These are phyloP conservation scores for Microcera coccophila DNA, from an alignment of 2,329 filamentous ascomycete species.

Conservation along the genomic window DNA sequence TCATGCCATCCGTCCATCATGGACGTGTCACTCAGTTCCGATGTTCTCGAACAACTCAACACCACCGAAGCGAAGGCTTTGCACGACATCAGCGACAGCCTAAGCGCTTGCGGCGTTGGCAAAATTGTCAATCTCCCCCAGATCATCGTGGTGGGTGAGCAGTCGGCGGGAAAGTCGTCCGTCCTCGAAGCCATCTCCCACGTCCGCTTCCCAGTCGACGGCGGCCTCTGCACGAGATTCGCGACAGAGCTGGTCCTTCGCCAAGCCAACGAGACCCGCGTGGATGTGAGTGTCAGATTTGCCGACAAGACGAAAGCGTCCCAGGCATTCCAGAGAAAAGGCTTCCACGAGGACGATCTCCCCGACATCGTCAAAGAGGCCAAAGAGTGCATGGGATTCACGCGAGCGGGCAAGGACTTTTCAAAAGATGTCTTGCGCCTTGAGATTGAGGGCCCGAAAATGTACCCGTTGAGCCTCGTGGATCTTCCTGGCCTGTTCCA, in stretches of 20 bases:
- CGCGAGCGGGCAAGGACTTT: slow-evolving; percentile 31
- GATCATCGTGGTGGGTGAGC: slow-evolving; percentile 57
- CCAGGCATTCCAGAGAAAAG: slow-evolving; percentile 29
- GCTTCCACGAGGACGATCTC: slow-evolving; percentile 40
- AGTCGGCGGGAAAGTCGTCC: slow-evolving; percentile 61
- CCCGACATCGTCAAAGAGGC: slow-evolving; percentile 49
- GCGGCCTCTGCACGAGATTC: slow-evolving; percentile 56
- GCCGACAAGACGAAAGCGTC: slow-evolving; percentile 21
- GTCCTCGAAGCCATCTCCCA: slow-evolving; percentile 61
- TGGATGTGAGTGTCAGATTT: slow-evolving; percentile 43
- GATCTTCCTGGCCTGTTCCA: slow-evolving; percentile 50
- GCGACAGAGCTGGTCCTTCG: slow-evolving; percentile 57
- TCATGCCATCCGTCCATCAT: slow-evolving; percentile 9
- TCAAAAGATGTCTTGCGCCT: slow-evolving; percentile 45
- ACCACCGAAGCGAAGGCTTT: slow-evolving; percentile 42
- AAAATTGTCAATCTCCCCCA: slow-evolving; percentile 48
- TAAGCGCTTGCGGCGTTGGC: slow-evolving; percentile 47
- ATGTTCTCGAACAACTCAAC: slow-evolving; percentile 35
- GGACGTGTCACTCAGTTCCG: slow-evolving; percentile 11
- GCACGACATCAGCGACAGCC: slow-evolving; percentile 50
- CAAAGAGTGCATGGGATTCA: slow-evolving; percentile 46
- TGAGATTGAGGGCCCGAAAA: slow-evolving; percentile 41
- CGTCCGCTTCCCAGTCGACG: slow-evolving; percentile 55
- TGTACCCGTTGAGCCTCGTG: slow-evolving; percentile 49
- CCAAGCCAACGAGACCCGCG: slow-evolving; percentile 30